Conservation (phyloP, 208 protist species). For the Leishmania guyanensis region DNA sequence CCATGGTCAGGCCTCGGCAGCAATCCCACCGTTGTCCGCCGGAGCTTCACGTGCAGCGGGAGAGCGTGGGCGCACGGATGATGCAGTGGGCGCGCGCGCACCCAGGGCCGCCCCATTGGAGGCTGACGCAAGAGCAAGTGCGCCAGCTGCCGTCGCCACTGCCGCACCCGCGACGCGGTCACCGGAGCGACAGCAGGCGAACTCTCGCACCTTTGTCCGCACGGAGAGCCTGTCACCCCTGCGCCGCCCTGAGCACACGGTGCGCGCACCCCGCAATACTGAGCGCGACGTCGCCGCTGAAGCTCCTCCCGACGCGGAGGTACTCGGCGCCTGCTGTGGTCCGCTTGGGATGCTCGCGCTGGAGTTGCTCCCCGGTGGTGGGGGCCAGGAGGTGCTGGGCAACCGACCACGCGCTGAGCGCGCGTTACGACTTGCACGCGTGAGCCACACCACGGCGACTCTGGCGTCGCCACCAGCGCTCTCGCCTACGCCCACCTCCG, state of each 20-base stretch:
- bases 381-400: not conserved
- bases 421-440: not conserved
- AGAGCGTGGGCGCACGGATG: not conserved
- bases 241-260: not conserved
- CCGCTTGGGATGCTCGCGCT: not conserved
- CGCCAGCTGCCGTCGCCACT: not conserved
- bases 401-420: not conserved
- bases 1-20: not conserved
- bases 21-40: not conserved
- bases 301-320: not conserved
- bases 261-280: not conserved
- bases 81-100: not conserved
- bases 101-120: not conserved
- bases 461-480: not conserved
- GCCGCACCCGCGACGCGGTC: not conserved
- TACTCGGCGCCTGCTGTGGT: not conserved
- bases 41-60: not conserved
- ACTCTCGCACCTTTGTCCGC: not conserved
- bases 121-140: not conserved
- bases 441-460: not conserved
- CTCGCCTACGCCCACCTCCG: not conserved
- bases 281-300: not conserved
- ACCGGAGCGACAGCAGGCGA: not conserved
- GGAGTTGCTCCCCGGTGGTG: not conserved
- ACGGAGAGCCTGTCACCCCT: conserved; percentile 22